phyloP scores from a whole-genome alignment of 345 rosid species.

The Gossypium bickii region DNA sequence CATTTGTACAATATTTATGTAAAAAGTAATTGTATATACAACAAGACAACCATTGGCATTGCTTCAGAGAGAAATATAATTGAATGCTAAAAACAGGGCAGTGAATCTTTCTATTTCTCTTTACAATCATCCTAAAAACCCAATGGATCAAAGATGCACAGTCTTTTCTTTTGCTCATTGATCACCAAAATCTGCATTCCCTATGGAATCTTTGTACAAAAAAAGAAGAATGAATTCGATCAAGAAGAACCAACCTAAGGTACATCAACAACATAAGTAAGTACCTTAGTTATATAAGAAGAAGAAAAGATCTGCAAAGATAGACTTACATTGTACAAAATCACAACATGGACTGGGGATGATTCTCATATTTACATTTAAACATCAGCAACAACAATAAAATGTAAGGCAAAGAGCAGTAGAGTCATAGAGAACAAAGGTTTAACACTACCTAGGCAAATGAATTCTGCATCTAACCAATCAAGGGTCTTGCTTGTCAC shows the following conservation, averaged over 20 bases:
- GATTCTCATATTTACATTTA: no score
- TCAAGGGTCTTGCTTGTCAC: not conserved
- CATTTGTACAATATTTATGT: not conserved
- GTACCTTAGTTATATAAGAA: no score
- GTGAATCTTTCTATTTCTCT: not conserved
- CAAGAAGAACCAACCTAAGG: no score
- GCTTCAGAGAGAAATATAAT: not conserved
- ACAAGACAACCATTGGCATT: not conserved
- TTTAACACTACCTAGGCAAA: not conserved
- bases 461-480: not conserved
- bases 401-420: no score
- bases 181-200: conserved; percentile 37
- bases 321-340: no score
- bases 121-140: no score
- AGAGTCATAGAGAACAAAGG: not conserved
- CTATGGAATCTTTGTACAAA: not conserved
- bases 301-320: no score
- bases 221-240: not conserved
- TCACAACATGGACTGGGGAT: no score
- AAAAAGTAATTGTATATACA: not conserved
- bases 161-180: conserved; percentile 29
- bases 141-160: conserved; percentile 39
- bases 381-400: no score
- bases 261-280: no score
- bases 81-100: conserved; percentile 4